These are phyloP conservation scores for Blepharisma japonicum DNA, from an alignment of 73 alveolate genomes.

Conservation along the genomic window DNA sequence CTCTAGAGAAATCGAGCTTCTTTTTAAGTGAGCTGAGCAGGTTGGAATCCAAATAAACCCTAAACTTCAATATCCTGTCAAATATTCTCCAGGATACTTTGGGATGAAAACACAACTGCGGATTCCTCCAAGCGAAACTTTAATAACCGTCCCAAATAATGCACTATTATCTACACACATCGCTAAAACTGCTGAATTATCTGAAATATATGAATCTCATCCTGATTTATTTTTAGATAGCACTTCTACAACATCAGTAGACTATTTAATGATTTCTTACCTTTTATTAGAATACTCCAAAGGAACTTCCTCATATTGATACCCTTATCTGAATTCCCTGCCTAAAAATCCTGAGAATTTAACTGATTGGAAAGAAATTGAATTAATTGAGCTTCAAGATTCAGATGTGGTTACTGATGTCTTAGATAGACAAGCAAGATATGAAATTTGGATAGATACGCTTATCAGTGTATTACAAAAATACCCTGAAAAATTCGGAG, in stretches of 20 bases:
- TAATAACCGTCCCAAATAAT: not conserved
- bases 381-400: constrained; percentile 30
- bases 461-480: not conserved
- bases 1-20: not conserved
- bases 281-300: constrained; percentile 9
- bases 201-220: not conserved
- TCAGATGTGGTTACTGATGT: not conserved
- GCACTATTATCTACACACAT: not conserved
- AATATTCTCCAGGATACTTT: constrained; percentile 14
- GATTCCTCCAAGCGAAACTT: not conserved
- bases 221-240: not conserved
- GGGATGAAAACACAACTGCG: not conserved
- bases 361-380: constrained; percentile 17
- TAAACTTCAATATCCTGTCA: constrained; percentile 12
- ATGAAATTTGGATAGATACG: not conserved
- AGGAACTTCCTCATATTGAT: constrained; percentile 20
- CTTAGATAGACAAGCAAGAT: not conserved
- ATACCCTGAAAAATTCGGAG: constrained; percentile 16
- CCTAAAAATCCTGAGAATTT: constrained; percentile 24
- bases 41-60: constrained; percentile 15
- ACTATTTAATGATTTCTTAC: not conserved
- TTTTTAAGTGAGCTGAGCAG: constrained; percentile 13
- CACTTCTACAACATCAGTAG: not conserved
- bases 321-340: constrained; percentile 15
- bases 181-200: not conserved